Evolutionary conservation across 2,329 filamentous ascomycete genomes (phyloP), one percentile per base, ranked within the genome.

Genomic region (Fusarium burgessii): DNA sequence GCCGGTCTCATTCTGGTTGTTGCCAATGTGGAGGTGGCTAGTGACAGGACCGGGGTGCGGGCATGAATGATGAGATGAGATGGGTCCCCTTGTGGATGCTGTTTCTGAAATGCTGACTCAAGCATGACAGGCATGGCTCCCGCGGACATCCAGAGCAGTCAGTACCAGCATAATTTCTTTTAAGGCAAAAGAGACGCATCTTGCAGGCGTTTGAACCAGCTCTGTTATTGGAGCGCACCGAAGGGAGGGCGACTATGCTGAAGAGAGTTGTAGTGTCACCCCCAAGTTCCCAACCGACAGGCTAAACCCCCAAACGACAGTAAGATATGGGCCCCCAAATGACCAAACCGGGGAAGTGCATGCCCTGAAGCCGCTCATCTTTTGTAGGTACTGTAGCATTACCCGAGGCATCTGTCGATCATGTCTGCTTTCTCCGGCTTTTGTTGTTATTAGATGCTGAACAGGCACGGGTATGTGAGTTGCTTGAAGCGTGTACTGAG

Each of bases 21-120:
- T 70, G 65, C 72, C 74, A 74, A 73, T 77, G 75, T 77, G 75
- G 75, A 77, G 75, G 75, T 77, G 75, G 75, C 75, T 76, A 77
- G 75, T 77, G 75, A 75, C 67, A 74, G 72, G 73, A 74, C 75
- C 62, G 62, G 75, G 75, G 75, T 72, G 55, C 56, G 62, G 62
- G 68, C 74, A 76, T 75, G 71, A 75, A 72, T 71, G 74, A 75
- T 74, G 73, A 67, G 64, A 74, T 73, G 73, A n/a, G n/a, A n/a
- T n/a, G 52, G 59, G 63, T 72, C 69, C 69, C 70, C 59, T 72
- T 65, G 58, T 67, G 66, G 61, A 65, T 66, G 56, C 57, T 70
- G 70, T 62, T 67, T 67, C 50, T 74, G 67, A 62, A 68, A 70
- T 70, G 62, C 69, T 73, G 42, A 65, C 46, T 68, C 62, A 46